Conservation (phyloP, 1,139 yeast species). For the Meyerozyma carpophila region DNA sequence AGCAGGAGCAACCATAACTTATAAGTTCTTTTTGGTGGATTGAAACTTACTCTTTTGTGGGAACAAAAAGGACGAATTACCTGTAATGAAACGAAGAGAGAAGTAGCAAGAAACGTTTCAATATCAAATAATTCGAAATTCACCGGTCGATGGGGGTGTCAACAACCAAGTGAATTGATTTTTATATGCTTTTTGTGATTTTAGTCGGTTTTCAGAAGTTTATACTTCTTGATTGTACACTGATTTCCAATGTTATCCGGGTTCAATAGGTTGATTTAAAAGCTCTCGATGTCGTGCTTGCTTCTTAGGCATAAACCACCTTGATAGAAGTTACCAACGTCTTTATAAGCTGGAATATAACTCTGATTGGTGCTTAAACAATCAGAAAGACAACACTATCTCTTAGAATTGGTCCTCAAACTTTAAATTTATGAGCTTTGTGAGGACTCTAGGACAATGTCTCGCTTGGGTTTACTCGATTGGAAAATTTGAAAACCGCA, state of each 20-base stretch:
- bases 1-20: conserved; percentile 42
- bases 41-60: conserved; percentile 39
- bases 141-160: conserved; percentile 36
- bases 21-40: conserved; percentile 18
- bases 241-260: conserved; percentile 33
- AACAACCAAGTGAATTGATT: conserved; percentile 23
- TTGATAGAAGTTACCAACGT: background rate
- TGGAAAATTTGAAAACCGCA: too few species aligned
- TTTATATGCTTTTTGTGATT: background rate
- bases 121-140: conserved; percentile 13
- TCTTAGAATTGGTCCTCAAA: background rate
- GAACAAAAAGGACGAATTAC: conserved; percentile 11
- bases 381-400: background rate
- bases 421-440: background rate
- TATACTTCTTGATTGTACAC: conserved; percentile 2
- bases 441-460: background rate
- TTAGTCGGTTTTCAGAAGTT: conserved; percentile 10
- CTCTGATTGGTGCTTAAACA: background rate
- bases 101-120: conserved; percentile 50
- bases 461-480: background rate
- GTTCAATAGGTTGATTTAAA: conserved; percentile 31
- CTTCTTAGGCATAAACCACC: conserved; percentile 42
- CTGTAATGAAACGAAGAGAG: conserved; percentile 40
- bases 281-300: conserved; percentile 34
- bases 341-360: background rate